phyloP scores from a whole-genome alignment of 2,329 filamentous ascomycete species.

The Talaromyces sp. region DNA sequence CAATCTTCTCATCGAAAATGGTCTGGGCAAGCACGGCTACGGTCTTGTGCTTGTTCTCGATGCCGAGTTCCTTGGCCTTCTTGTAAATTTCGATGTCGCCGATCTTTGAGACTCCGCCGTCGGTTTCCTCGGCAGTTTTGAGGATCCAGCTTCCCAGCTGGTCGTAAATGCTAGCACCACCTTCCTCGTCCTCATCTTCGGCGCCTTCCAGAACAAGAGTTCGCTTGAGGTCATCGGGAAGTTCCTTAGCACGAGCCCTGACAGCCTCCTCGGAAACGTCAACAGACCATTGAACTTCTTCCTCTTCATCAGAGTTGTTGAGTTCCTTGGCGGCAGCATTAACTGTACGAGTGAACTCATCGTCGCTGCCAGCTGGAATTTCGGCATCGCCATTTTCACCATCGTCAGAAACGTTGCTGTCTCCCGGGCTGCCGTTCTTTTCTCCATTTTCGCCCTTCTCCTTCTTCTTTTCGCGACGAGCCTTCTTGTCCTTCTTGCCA shows the following conservation, averaged over 20 bases:
- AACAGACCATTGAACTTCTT: slow-evolving; percentile 82
- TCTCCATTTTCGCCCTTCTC: slow-evolving; percentile 58
- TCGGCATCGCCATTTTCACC: slow-evolving; percentile 62
- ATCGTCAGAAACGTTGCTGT: slow-evolving; percentile 59
- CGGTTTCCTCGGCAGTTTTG: slow-evolving; percentile 62
- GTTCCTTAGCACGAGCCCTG: slow-evolving; percentile 85
- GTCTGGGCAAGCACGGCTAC: slow-evolving; percentile 88
- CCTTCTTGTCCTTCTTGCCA: slow-evolving; percentile 94
- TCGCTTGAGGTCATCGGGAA: slow-evolving; percentile 92
- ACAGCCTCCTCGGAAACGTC: slow-evolving; percentile 95
- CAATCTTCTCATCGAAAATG: slow-evolving; percentile 85
- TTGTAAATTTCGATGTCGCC: slow-evolving; percentile 88
- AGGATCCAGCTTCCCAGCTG: slow-evolving; percentile 91
- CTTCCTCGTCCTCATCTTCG: slow-evolving; percentile 74
- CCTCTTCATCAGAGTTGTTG: slow-evolving; percentile 59
- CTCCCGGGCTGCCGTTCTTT: slow-evolving; percentile 58
- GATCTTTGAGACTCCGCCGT: slow-evolving; percentile 70
- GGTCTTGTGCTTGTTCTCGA: slow-evolving; percentile 91
- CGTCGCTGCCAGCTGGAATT: slow-evolving; percentile 74
- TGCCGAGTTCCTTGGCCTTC: slow-evolving; percentile 94
- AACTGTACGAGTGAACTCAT: slow-evolving; percentile 78
- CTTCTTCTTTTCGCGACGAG: slow-evolving; percentile 72
- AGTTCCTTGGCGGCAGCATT: slow-evolving; percentile 67
- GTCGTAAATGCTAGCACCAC: slow-evolving; percentile 72
- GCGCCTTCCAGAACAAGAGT: slow-evolving; percentile 79